Percentiles rank a stretch among this genome's conserved stretches.
These are phyloP conservation scores for Gynochthodes officinalis DNA, from an alignment of 257 asterid species.

Conservation along the genomic window DNA sequence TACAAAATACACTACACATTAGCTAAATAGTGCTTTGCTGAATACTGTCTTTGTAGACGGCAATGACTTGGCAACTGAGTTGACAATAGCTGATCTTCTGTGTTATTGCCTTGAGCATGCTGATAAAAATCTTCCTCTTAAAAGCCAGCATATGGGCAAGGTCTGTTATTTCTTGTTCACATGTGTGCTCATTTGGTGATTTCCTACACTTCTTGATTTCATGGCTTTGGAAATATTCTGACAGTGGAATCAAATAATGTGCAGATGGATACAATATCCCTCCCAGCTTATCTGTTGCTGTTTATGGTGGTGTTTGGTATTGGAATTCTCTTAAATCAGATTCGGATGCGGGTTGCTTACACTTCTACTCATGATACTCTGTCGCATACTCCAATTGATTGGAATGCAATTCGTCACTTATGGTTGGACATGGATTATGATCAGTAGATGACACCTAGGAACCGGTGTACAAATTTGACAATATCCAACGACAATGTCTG, in stretches of 20 bases:
- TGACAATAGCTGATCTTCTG: conserved; percentile 52
- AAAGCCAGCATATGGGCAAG: conserved; percentile 29
- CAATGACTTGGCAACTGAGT: conserved; percentile 39
- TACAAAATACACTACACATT: not conserved
- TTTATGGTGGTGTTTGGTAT: conserved; percentile 24
- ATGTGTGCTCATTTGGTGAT: too few relatives aligned
- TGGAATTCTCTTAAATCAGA: conserved; percentile 1
- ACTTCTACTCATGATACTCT: not conserved
- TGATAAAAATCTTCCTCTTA: conserved; percentile 58
- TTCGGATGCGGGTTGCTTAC: not conserved
- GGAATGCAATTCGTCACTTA: conserved; percentile 52
- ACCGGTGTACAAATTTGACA: not conserved
- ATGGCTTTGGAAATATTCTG: not conserved
- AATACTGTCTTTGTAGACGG: conserved; percentile 40
- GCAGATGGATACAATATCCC: conserved; percentile 18
- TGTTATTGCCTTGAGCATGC: conserved; percentile 65
- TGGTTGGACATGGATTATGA: conserved; percentile 36
- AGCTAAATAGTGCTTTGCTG: not conserved
- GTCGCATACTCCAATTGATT: conserved; percentile 24
- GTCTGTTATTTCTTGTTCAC: conserved; percentile 30
- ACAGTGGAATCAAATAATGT: not conserved
- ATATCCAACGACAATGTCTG: too few relatives aligned
- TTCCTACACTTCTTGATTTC: not conserved
- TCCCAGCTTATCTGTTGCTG: conserved; percentile 10
- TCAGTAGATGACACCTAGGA: not conserved